These are phyloP conservation scores for Raffaelea albimanens DNA, from an alignment of 2,329 filamentous ascomycete genomes.

Conservation along the genomic window DNA sequence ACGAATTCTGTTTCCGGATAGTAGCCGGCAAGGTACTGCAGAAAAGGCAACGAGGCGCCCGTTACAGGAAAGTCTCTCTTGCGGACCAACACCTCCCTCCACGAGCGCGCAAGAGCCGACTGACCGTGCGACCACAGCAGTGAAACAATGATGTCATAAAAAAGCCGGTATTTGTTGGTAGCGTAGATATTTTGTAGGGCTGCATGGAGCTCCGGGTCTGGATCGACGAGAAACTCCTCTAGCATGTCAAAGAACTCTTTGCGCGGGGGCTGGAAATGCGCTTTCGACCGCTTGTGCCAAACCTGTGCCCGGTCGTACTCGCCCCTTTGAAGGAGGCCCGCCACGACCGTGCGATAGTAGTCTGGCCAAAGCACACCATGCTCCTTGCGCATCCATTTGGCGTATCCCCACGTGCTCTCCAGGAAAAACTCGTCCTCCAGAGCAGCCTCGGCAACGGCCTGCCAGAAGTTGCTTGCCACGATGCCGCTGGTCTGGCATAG, in stretches of 20 bases:
- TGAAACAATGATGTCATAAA: conserved; percentile 45
- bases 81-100: conserved; percentile 33
- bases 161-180: conserved; percentile 27
- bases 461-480: conserved; percentile 20
- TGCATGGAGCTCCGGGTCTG: conserved; percentile 25
- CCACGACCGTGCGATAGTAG: conserved; percentile 38
- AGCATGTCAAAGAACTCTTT: conserved; percentile 32
- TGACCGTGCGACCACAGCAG: conserved; percentile 37
- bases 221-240: conserved; percentile 28
- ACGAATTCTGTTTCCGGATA: conserved; percentile 29
- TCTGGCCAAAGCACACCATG: conserved; percentile 36
- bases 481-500: conserved; percentile 16
- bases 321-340: conserved; percentile 29
- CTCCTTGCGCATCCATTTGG: conserved; percentile 30
- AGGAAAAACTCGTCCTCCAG: conserved; percentile 23
- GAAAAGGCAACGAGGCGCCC: conserved; percentile 34
- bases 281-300: conserved; percentile 38
- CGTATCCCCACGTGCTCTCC: conserved; percentile 26
- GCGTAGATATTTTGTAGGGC: conserved; percentile 36
- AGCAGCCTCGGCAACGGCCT: conserved; percentile 22
- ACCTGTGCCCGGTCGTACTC: conserved; percentile 28
- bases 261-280: conserved; percentile 30
- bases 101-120: conserved; percentile 32
- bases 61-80: conserved; percentile 31
- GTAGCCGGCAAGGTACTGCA: conserved; percentile 37